Evolutionary conservation across 176 grass and related monocot species (phyloP).

Genomic region (Ensete glaucum): DNA sequence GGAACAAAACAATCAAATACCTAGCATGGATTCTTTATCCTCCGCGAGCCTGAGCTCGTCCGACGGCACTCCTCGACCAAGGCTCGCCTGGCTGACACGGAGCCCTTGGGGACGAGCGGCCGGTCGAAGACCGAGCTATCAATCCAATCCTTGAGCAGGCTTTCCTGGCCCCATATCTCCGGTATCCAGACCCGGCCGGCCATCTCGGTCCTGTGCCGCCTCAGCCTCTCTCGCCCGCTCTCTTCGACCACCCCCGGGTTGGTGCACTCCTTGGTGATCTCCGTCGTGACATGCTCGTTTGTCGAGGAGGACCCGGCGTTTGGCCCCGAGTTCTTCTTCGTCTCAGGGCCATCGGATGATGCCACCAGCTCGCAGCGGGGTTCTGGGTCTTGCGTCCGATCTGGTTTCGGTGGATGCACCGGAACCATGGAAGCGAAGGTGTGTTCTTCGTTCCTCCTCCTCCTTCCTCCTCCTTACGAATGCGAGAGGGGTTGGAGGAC

Average conservation of each 20-base stretch:
- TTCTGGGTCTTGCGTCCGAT: too few species aligned
- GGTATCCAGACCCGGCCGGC: conserved; percentile 41
- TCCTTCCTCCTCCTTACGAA: too few species aligned
- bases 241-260: not conserved
- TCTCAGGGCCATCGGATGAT: too few species aligned
- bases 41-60: not conserved
- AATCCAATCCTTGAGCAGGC: conserved; percentile 26
- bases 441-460: too few species aligned
- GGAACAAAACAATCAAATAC: not conserved
- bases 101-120: conserved; percentile 27
- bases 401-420: too few species aligned
- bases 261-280: not conserved
- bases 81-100: conserved; percentile 24
- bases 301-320: too few species aligned
- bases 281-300: too few species aligned
- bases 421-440: too few species aligned
- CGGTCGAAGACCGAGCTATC: conserved; percentile 26
- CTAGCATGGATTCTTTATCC: conserved; percentile 17
- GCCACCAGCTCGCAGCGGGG: too few species aligned
- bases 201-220: conserved; percentile 37
- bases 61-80: conserved; percentile 25
- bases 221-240: conserved; percentile 33
- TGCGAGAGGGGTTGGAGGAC: not conserved
- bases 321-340: too few species aligned
- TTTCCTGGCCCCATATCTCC: conserved; percentile 40